Percentiles rank a stretch among this genome's conserved stretches.
These are phyloP conservation scores for Russula dissimulans DNA, from an alignment of 768 basidiomycete genomes.

Conservation along the genomic window DNA sequence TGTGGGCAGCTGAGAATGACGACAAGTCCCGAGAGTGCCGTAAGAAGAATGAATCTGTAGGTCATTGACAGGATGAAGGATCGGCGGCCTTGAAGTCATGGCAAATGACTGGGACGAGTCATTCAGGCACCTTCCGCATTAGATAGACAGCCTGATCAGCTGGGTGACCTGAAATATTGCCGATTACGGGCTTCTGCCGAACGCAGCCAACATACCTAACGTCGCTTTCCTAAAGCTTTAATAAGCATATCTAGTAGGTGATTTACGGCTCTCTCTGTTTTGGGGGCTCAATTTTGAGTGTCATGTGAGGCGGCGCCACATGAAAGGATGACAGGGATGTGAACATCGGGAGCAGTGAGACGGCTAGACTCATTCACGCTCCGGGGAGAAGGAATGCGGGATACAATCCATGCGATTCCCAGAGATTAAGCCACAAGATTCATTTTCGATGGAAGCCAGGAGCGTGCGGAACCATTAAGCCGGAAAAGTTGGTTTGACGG, in stretches of 20 bases:
- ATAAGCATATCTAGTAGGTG: background rate
- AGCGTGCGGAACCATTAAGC: too few species aligned
- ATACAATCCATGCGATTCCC: background rate
- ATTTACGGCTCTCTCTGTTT: background rate
- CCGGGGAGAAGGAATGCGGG: background rate
- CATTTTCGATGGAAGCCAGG: background rate
- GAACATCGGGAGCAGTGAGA: background rate
- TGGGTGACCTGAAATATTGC: background rate
- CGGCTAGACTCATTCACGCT: background rate
- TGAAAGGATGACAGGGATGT: background rate
- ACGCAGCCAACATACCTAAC: background rate
- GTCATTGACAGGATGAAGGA: background rate
- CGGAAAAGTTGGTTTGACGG: background rate
- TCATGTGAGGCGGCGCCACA: background rate
- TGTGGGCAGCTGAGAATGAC: background rate
- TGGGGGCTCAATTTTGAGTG: background rate
- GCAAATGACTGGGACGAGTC: background rate
- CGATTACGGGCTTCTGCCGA: background rate
- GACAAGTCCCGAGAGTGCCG: background rate
- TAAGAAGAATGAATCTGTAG: too few species aligned
- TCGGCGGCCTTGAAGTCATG: too few species aligned
- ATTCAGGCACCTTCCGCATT: background rate
- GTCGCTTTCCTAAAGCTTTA: background rate
- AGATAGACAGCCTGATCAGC: background rate
- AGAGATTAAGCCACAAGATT: background rate